Evolutionary conservation across 495 filamentous ascomycete genomes (phyloP).

Genomic region (Evansstolkia leycettana): DNA sequence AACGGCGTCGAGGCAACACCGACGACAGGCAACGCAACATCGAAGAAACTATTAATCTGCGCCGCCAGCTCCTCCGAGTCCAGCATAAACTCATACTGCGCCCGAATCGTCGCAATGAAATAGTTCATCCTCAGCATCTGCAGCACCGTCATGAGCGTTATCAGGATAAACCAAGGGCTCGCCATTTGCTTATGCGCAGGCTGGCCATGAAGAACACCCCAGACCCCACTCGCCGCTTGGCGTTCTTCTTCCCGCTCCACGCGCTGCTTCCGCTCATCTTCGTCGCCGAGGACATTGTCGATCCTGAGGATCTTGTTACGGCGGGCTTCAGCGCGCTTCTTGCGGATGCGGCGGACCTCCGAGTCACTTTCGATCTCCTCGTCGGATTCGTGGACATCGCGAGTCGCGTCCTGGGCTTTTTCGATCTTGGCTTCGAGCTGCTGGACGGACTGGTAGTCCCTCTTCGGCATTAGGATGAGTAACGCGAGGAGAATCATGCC

Average conservation of each 20-base stretch:
- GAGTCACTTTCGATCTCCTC: constrained; percentile 32
- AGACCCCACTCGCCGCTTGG: constrained; percentile 39
- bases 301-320: constrained; percentile 55
- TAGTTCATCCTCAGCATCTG: constrained; percentile 52
- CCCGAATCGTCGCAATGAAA: constrained; percentile 83
- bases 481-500: constrained; percentile 41
- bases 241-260: constrained; percentile 41
- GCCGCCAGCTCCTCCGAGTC: constrained; percentile 43
- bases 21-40: constrained; percentile 78
- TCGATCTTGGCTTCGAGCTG: constrained; percentile 51
- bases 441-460: constrained; percentile 48
- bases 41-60: constrained; percentile 75
- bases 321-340: constrained; percentile 46
- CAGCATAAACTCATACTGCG: constrained; percentile 74
- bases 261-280: constrained; percentile 39
- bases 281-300: constrained; percentile 48
- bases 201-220: constrained; percentile 74
- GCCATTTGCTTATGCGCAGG: constrained; percentile 63
- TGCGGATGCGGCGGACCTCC: constrained; percentile 38
- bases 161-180: constrained; percentile 83
- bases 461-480: constrained; percentile 46
- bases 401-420: constrained; percentile 33
- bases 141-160: constrained; percentile 82
- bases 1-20: constrained; percentile 75
- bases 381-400: constrained; percentile 49